Evolutionary conservation across 192 early-diverging fungal genomes (phyloP).

Genomic region (Backusella parvicylindrica): DNA sequence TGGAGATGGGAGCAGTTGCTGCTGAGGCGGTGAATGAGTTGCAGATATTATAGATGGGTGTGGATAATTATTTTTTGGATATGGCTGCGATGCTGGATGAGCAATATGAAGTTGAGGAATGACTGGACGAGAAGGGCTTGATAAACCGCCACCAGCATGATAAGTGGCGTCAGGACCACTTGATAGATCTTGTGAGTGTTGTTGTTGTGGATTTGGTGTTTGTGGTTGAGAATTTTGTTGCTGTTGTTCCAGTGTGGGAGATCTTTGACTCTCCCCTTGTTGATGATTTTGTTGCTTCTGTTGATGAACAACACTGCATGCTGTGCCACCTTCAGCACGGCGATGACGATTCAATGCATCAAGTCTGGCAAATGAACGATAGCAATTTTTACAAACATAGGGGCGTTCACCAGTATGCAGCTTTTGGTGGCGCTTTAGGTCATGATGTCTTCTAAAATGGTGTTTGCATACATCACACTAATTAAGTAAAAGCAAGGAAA

Average conservation of each 20-base stretch:
- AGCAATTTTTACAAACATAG: constrained; percentile 68
- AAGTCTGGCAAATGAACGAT: constrained; percentile 77
- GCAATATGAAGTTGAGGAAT: constrained; percentile 15
- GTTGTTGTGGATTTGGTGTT: not conserved
- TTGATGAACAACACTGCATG: constrained; percentile 24
- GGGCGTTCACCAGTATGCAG: constrained; percentile 78
- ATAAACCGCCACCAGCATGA: not conserved
- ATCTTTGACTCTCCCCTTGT: not conserved
- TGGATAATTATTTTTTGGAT: not conserved
- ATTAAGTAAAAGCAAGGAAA: not conserved
- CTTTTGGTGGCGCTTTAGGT: constrained; percentile 85
- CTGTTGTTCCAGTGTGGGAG: not conserved
- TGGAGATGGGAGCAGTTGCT: constrained; percentile 4
- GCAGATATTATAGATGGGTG: not conserved
- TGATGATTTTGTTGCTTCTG: not conserved
- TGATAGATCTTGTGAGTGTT: constrained; percentile 1
- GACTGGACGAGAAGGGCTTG: not conserved
- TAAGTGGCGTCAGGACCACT: not conserved
- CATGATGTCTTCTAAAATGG: constrained; percentile 68
- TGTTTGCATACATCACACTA: constrained; percentile 35
- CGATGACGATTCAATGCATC: constrained; percentile 79
- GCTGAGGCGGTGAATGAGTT: constrained; percentile 7
- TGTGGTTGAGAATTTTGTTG: not conserved
- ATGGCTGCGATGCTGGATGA: constrained; percentile 7
- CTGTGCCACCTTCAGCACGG: constrained; percentile 41